Conservation (phyloP, 2,329 filamentous ascomycete species). For the Calonectria pteridis region DNA sequence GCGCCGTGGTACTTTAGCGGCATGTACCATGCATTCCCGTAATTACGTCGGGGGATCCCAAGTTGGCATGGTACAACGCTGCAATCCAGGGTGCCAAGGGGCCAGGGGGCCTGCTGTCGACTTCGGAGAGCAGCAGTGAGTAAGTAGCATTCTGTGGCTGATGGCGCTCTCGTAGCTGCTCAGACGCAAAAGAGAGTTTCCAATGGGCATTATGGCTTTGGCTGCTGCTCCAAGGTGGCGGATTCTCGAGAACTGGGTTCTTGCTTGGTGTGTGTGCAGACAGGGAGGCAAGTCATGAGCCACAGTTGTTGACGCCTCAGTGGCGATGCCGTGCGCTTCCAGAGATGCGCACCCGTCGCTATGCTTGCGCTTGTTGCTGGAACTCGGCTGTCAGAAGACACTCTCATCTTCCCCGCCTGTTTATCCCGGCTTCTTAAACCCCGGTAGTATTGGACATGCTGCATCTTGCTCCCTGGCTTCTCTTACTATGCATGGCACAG, state of each 20-base stretch:
- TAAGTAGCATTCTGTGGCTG: constrained; percentile 16
- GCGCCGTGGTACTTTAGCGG: background rate
- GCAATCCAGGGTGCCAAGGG: constrained; percentile 10
- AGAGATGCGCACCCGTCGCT: background rate
- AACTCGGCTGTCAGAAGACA: constrained; percentile 10
- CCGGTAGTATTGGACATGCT: background rate
- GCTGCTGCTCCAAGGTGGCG: constrained; percentile 2
- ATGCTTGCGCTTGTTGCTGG: background rate
- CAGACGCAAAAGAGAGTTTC: background rate
- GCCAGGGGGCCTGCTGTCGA: constrained; percentile 7
- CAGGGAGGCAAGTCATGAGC: background rate
- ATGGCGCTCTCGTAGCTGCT: background rate
- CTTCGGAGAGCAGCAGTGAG: background rate
- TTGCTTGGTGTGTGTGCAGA: background rate
- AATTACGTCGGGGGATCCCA: constrained; percentile 14
- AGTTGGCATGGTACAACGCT: constrained; percentile 21
- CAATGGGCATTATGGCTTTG: background rate
- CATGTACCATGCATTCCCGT: background rate
- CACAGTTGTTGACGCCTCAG: constrained; percentile 7
- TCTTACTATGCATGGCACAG: background rate
- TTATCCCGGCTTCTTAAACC: background rate
- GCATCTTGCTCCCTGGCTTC: background rate
- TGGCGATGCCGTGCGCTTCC: background rate
- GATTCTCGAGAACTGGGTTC: constrained; percentile 2
- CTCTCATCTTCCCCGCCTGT: background rate